Conservation (phyloP, 1,284 basidiomycete species). For the Tilletia setariae region DNA sequence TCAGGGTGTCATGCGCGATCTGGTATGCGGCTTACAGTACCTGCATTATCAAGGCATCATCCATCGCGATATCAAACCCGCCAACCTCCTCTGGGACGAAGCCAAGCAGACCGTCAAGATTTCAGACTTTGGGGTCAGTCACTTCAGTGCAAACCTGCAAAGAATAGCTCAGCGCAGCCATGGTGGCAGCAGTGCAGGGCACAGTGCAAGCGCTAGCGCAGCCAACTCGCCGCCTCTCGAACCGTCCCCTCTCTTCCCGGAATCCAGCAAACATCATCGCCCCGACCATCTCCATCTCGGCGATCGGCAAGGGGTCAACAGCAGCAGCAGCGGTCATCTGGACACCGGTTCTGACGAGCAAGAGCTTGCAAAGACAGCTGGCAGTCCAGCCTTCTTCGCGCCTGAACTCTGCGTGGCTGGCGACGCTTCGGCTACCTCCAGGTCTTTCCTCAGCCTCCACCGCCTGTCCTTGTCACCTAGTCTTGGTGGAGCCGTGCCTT, state of each 20-base stretch:
- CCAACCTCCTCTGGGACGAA: conserved; percentile 85
- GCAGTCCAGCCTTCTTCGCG: conserved; percentile 94
- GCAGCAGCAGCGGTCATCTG: conserved; percentile 59
- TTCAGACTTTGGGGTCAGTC: conserved; percentile 93
- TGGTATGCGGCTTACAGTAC: conserved; percentile 88
- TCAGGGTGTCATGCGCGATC: conserved; percentile 81
- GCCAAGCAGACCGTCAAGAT: conserved; percentile 81
- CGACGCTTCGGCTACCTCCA: conserved; percentile 33
- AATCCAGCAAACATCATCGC: not conserved
- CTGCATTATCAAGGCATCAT: conserved; percentile 96
- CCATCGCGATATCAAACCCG: conserved; percentile 98
- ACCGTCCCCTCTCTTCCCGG: not conserved
- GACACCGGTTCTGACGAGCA: conserved; percentile 71
- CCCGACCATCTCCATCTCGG: not conserved
- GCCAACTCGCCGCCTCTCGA: conserved; percentile 1
- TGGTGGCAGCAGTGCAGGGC: conserved; percentile 7
- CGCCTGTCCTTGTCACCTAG: not conserved
- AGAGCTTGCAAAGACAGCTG: conserved; percentile 86
- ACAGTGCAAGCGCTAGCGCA: conserved; percentile 13
- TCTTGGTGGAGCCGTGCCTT: not conserved
- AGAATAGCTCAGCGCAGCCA: conserved; percentile 26
- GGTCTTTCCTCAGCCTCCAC: not conserved
- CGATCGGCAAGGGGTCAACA: conserved; percentile 49
- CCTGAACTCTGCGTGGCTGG: conserved; percentile 74
- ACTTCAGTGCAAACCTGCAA: conserved; percentile 81